These are phyloP conservation scores for Pleurotus platypus DNA, from an alignment of 768 basidiomycete species.

Conservation along the genomic window DNA sequence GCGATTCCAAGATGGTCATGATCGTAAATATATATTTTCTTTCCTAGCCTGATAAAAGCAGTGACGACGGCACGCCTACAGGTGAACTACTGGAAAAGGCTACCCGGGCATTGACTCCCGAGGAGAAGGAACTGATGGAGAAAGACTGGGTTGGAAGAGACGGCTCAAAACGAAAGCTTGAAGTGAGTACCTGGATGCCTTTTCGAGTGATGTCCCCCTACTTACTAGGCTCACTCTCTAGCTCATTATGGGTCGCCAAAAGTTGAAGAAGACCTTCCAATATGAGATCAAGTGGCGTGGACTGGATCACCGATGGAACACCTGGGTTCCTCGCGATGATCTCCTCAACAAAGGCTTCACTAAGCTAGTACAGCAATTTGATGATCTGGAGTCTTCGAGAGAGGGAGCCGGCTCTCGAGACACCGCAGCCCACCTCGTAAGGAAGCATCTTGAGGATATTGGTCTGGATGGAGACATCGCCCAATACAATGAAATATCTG, in stretches of 20 bases:
- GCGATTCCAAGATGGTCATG: conserved; percentile 98
- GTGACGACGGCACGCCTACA: conserved; percentile 22
- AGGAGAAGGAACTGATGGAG: conserved; percentile 76
- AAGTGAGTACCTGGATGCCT: conserved; percentile 45
- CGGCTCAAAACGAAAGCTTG: conserved; percentile 86
- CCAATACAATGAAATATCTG: conserved; percentile 95
- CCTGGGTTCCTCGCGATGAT: conserved; percentile 88
- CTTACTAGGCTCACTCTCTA: conserved; percentile 20
- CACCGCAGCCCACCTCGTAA: conserved; percentile 73
- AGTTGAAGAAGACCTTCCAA: conserved; percentile 92
- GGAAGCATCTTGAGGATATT: conserved; percentile 93
- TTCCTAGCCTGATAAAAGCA: conserved; percentile 2
- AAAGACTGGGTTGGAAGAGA: conserved; percentile 89
- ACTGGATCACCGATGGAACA: conserved; percentile 82
- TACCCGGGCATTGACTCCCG: conserved; percentile 85
- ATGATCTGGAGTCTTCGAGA: conserved; percentile 92
- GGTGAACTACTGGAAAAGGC: conserved; percentile 89
- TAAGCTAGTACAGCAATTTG: conserved; percentile 91
- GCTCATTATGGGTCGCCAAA: conserved; percentile 92
- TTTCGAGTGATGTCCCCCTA: not conserved
- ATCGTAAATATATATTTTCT: conserved; percentile 54
- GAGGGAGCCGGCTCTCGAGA: conserved; percentile 94
- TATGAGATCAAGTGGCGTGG: conserved; percentile 91
- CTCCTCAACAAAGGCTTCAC: conserved; percentile 82
- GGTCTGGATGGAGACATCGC: conserved; percentile 97